A percentile compares a stretch with the other conserved stretches of the same genome.
These are phyloP conservation scores for Phytophthora vignae DNA, from an alignment of 352 stramenopile species.

Conservation along the genomic window DNA sequence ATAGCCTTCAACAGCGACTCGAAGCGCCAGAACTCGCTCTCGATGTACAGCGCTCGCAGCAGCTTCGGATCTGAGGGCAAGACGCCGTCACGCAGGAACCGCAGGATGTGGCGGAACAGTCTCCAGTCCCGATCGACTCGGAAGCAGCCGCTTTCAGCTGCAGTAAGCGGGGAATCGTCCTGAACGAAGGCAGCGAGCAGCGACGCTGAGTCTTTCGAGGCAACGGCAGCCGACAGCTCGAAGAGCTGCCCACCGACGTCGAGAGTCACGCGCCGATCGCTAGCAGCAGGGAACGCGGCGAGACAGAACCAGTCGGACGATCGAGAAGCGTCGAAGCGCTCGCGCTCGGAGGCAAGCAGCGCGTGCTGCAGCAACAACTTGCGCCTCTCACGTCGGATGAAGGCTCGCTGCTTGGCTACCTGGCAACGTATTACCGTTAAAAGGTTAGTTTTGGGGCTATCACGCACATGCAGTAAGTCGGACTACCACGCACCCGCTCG, in stretches of 20 bases:
- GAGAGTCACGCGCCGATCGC: slow-evolving; percentile 61
- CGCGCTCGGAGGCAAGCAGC: slow-evolving; percentile 73
- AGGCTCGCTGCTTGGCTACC: slow-evolving; percentile 79
- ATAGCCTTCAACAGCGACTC: slow-evolving; percentile 80
- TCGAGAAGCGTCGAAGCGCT: slow-evolving; percentile 77
- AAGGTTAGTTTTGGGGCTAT: background rate
- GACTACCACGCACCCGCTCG: slow-evolving; percentile 48
- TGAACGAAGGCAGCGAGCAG: slow-evolving; percentile 73
- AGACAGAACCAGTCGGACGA: slow-evolving; percentile 82
- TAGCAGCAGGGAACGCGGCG: slow-evolving; percentile 51
- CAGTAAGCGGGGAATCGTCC: slow-evolving; percentile 67
- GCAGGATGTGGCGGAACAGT: slow-evolving; percentile 81
- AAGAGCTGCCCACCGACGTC: slow-evolving; percentile 81
- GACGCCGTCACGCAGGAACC: slow-evolving; percentile 80
- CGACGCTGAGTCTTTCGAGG: slow-evolving; percentile 63
- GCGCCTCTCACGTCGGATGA: slow-evolving; percentile 81
- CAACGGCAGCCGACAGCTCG: slow-evolving; percentile 61
- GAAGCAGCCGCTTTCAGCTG: slow-evolving; percentile 75
- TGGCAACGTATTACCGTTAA: slow-evolving; percentile 14
- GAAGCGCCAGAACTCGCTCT: slow-evolving; percentile 88
- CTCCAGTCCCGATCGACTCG: slow-evolving; percentile 80
- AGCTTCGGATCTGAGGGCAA: slow-evolving; percentile 74
- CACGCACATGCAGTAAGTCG: background rate
- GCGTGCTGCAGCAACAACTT: slow-evolving; percentile 81
- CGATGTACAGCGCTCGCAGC: slow-evolving; percentile 72